Evolutionary conservation across 2,329 filamentous ascomycete species (phyloP), one percentile per base, ranked within the genome.

Genomic region (Harringtonia aguacate): DNA sequence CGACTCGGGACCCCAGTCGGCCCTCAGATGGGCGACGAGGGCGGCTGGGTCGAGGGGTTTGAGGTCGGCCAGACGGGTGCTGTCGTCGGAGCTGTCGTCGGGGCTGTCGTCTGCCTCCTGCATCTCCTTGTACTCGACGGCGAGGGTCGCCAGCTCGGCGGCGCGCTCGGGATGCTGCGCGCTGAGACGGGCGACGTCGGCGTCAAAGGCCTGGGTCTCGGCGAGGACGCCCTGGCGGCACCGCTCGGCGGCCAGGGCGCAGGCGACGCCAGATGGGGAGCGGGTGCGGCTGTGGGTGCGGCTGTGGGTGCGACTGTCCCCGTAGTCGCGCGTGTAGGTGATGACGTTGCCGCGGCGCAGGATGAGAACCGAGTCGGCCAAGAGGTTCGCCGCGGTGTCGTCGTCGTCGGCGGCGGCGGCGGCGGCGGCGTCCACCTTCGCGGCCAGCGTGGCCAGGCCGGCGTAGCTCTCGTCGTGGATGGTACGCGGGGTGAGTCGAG

Each of bases 381-480:
- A 13, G 14, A 38, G 35, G 4, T 18, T 14, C 12, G 34, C 24
- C 34, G 2, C 20, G 4, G 4, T 15, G 15, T 15, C 17, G 28
- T 17, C n/a, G 20, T 24, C 17, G 20, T 34, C 24, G 20, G 13
- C 3, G 57, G 54, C 4, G 46, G 22, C 34, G 8, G 8, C 53
- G 12, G 41, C 50, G 12, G 48, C 50, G 22, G 43, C 50, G 39
- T 69, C 66, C 17, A 68, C 50, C 44, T 63, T 65, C 22, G 43
- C 47, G 2, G 66, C 66, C 4, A 61, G 63, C 8, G 55, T 50
- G 14, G 58, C 43, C 15, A 71, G 42, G 3, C 67, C 67, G 3
- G 35, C 50, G 36, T 65, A 70, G 22, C 66, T 67, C 45, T 67
- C 67, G 41, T 70, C 64, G 41, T 72, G 68, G n/a, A 71, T 62